Evolutionary conservation across 768 basidiomycete species (phyloP), one percentile per base, ranked within the genome.

Genomic region (Mycena olivaceomarginata): DNA sequence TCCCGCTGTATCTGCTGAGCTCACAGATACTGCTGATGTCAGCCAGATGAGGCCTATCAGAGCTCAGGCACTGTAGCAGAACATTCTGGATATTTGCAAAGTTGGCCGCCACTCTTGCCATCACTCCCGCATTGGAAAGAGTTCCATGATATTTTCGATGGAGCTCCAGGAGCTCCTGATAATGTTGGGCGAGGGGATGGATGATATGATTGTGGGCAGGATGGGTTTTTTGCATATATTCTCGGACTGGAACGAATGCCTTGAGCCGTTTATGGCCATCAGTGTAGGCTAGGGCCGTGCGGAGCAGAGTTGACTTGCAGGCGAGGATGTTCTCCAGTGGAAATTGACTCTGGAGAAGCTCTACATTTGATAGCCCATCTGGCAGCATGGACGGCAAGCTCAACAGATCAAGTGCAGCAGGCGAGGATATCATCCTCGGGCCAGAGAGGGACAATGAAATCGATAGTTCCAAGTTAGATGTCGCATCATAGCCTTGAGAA

Each of bases 41-140:
- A 3, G 13, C 22, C 0, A 69, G 67, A 12, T 59, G 6, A 5
- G 53, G 41, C 6, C 39, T n/a, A 12, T 43, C 16, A 4, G 40
- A 31, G 25, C 40, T 7, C n/a, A 57, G 22, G 15, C 53, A 16
- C 1, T 56, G 3, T 15, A 41, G 39, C n/a, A 69, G 56, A 9
- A 69, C 15, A 57, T 43, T 57, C 4, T 41, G 53, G 12, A 69
- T 69, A 16, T 69, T 69, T 41, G 51, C n/a, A 43, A 57, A 57
- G n/a, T 69, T 69, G 2, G 67, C 22, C 0, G 18, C 10, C 0
- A 69, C 51, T 43, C 56, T 12, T 20, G 51, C 13, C 0, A 69
- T n/a, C 8, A 59, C 37, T 16, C 8, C 39, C 13, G 53, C 16
- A 15, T 5, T 25, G 0, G 67, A 57, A 4, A 41, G 1, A 1